Base-by-base conservation (phyloP, 176 grass and related monocot species). In the Lolium multiflorum region DNA sequence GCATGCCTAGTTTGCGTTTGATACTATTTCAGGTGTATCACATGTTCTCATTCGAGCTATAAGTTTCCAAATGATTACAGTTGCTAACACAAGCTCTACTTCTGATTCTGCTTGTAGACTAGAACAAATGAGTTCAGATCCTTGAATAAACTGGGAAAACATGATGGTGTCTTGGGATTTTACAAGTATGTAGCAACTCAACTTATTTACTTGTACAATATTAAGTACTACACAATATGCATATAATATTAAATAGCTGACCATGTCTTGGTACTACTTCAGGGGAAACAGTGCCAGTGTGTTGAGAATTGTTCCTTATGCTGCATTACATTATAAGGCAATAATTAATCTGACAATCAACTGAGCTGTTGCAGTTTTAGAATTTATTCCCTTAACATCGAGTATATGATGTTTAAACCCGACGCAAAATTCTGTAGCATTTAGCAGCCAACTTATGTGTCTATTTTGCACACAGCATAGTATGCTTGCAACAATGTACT, bases 241-340 rank as follows among this genome's bases (percentile, higher is more conserved):
- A 47, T 72, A 14, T 74, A 78, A 20, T 62, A 76, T 75, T 67
- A 7, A 14, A 15, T 14, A 17, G 47, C 71, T 81, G 66, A 92
- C 51, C 60, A 58, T 91, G 52, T 24, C 52, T 59, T 37, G 43
- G 59, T 89, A 77, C 24, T 73, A 56, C 49, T 82, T 82, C 81
- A 98, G 96, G 86, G 96, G 96, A 85, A 98, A 98, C 81, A 91
- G 96, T 83, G 96, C 96, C 79, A 98, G 96, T 76, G 93, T 98
- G 39, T 90, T 98, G 73, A 89, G 96, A 76, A 98, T 95, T 81
- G 87, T 95, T 70, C 96, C 96, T 76, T 98, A 98, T 87, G 96
- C 96, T 74, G 96, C 96, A 84, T 80, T 98, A 65, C 96, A 98
- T 78, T 98, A 83, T 74, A 98, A 95, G 96, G 85, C 96, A 21